Evolutionary conservation across 106 monocot species (phyloP), one percentile per base, ranked within the genome.

Genomic region (Dendrobium officinale): DNA sequence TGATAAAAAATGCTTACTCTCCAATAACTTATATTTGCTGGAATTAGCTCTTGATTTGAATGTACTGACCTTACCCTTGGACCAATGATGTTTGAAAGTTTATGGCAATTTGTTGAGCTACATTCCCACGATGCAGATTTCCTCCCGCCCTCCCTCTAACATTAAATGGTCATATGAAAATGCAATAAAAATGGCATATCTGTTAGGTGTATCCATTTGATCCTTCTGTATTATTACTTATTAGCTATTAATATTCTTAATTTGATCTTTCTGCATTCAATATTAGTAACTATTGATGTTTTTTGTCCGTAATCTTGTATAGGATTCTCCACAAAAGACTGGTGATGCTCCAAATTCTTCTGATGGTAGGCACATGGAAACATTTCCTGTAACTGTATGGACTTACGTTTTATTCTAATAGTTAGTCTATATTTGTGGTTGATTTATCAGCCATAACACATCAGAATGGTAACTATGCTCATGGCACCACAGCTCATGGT

Each of bases 321-420:
- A 96, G 96, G 93, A 96, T 75, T 93, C 93, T 72, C 90, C 86
- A 82, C 82, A 81, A 72, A 93, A 93, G 82, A 61, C 79, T 31
- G 81, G 73, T 80, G 82, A 70, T 47, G 87, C 80, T 20, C 88
- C 89, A 78, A 92, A 85, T 49, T 86, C 89, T 67, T 68, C 77
- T 83, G 88, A 87, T 77, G 96, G 96, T 96, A 80, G 29, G 80
- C 70, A 29, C 55, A 20, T 37, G 9, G 72, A 59, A 20, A 47
- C 29, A 45, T 81, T 44, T 80, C 48, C 56, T 45, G 18, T 70
- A 66, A 31, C 22, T 78, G 6, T 42, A 16, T 48, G 29, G 8
- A 33, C 29, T 5, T 54, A 0, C 79, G 54, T 67, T 75, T 45
- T 74, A 26, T 67, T 31, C 26, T 81, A 81, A 64, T 45, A 45